Evolutionary conservation across 2,329 filamentous ascomycete genomes (phyloP), one percentile per base, ranked within the genome.

Genomic region (Ceratocystis alfenasii): DNA sequence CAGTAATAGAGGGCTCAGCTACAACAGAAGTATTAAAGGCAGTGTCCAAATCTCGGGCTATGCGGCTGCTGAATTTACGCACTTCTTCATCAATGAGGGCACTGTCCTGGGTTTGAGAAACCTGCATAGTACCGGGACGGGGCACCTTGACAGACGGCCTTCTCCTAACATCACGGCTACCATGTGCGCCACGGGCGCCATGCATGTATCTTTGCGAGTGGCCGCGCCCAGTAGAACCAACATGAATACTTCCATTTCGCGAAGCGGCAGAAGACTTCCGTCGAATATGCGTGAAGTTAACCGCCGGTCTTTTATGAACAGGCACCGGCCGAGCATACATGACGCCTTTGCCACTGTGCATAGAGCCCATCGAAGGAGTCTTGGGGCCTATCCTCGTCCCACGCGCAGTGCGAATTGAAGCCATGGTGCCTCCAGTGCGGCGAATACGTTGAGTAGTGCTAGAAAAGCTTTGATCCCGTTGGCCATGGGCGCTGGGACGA

Each of bases 21-120:
- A 81, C 75, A 10, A 83, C 70, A 8, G 79, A 81, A 70, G 87
- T 85, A 72, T 90, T 92, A 77, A 97, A 96, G 1, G 92, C 92
- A 71, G 94, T 89, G 72, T 97, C 92, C 72, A 92, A 95, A 67
- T 94, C 89, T 74, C 90, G 90, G 62, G 90, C 90, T 68, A 96
- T 86, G 71, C 90, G 90, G 71, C 53, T 59, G 70, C 90, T 95
- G 66, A 95, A 87, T 70, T 93, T 87, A 5, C 90, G 82, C 65
- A 94, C 83, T 73, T 96, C 92, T 67, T 91, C 90, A 70, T 84
- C 86, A 70, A 81, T 64, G 12, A 67, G n/a, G 0, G 65, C 65
- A 50, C 62, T 67, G 45, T 63, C 65, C 22, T 67, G 63, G 5
- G 65, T 64, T 30, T 64, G 50, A 5, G 65, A 64, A 8, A 25